A percentile compares a stretch with the other conserved stretches of the same genome.
These are phyloP conservation scores for Flaveria bidentis DNA, from an alignment of 129 eudicot genomes.

Conservation along the genomic window DNA sequence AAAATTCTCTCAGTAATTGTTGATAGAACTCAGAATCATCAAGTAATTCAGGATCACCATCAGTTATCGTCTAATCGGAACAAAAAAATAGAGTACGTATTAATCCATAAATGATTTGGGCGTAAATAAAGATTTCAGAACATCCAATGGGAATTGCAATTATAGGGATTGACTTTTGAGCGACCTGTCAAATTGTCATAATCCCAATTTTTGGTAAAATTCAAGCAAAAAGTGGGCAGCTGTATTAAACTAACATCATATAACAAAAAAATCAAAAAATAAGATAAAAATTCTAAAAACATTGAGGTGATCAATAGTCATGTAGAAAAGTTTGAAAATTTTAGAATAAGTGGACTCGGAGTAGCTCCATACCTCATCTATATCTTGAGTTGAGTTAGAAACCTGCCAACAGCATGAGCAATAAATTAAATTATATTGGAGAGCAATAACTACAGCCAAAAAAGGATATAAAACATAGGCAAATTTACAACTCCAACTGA, in stretches of 20 bases:
- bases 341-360: background rate
- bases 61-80: background rate
- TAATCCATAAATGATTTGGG: background rate
- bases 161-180: no score
- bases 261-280: no score
- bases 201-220: no score
- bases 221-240: background rate
- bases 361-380: conserved; percentile 49
- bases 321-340: background rate
- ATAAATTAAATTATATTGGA: conserved; percentile 14
- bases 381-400: conserved; percentile 31
- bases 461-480: background rate
- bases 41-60: conserved; percentile 92
- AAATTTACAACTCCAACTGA: background rate
- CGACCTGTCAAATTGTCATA: no score
- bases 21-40: conserved; percentile 90
- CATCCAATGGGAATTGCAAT: no score
- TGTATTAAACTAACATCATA: background rate
- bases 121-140: no score
- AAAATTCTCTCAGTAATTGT: conserved; percentile 80
- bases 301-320: background rate
- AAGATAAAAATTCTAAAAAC: background rate
- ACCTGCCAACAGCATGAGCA: conserved; percentile 42
- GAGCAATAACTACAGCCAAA: background rate
- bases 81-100: no score